Evolutionary conservation across 176 grass and related monocot species (phyloP).

Genomic region (Ensete glaucum): DNA sequence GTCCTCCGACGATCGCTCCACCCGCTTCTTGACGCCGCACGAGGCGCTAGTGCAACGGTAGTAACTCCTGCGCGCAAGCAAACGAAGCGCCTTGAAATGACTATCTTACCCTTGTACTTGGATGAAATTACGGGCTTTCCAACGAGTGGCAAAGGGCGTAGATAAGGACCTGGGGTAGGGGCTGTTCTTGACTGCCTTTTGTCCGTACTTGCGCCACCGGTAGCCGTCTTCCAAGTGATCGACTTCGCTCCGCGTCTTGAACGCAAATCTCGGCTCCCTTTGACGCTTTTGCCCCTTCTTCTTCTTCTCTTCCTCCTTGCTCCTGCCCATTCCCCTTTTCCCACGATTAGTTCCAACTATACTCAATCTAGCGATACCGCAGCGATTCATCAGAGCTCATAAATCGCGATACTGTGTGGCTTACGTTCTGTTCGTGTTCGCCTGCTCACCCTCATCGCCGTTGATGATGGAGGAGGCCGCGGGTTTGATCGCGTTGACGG

Average conservation of each 20-base stretch:
- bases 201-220: conserved; percentile 97
- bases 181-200: conserved; percentile 99
- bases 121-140: not conserved
- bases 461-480: not conserved
- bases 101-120: not conserved
- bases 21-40: conserved; percentile 91
- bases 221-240: conserved; percentile 99
- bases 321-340: not conserved
- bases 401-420: not conserved
- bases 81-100: not conserved
- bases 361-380: too few species aligned
- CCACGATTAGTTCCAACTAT: too few species aligned
- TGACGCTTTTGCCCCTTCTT: conserved; percentile 13
- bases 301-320: not conserved
- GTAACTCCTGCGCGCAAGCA: conserved; percentile 58
- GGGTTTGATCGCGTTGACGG: not conserved
- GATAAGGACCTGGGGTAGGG: conserved; percentile 26
- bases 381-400: too few species aligned
- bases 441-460: not conserved
- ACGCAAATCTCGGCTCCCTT: conserved; percentile 12
- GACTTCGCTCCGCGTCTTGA: conserved; percentile 50
- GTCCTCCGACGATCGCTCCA: conserved; percentile 71
- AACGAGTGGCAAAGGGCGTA: not conserved
- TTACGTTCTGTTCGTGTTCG: not conserved
- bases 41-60: conserved; percentile 83